These are phyloP conservation scores for Geotrichum candidum DNA, from an alignment of 1,139 yeast genomes.

Conservation along the genomic window DNA sequence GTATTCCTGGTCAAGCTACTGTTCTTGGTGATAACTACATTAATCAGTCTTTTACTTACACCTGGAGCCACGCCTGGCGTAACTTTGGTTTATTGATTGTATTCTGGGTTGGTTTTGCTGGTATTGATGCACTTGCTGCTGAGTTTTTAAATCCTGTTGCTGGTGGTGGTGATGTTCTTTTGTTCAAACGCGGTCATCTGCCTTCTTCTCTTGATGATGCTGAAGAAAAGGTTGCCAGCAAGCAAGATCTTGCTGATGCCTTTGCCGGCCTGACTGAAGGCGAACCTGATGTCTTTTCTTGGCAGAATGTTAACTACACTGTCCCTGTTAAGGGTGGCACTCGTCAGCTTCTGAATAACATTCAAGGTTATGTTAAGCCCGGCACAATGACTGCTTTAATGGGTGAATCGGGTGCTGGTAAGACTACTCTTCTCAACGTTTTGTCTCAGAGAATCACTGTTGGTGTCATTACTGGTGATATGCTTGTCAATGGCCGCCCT, in stretches of 20 bases:
- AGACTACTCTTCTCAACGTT: constrained; percentile 55
- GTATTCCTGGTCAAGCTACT: constrained; percentile 41
- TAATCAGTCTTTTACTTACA: constrained; percentile 31
- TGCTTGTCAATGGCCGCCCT: constrained; percentile 54
- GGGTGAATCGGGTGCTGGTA: constrained; percentile 72
- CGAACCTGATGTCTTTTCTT: constrained; percentile 42
- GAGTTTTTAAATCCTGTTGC: constrained; percentile 48
- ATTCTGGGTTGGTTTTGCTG: constrained; percentile 47
- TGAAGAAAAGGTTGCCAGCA: constrained; percentile 37
- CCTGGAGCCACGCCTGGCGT: constrained; percentile 57
- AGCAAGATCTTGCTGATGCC: constrained; percentile 39
- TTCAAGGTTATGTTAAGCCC: constrained; percentile 62
- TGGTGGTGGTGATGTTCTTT: constrained; percentile 54
- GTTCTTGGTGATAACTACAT: constrained; percentile 50
- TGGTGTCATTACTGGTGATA: constrained; percentile 60
- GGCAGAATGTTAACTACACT: constrained; percentile 49
- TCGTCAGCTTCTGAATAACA: constrained; percentile 46
- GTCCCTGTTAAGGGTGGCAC: constrained; percentile 47
- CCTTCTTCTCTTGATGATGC: constrained; percentile 39
- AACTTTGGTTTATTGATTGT: constrained; percentile 57
- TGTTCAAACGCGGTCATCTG: constrained; percentile 51
- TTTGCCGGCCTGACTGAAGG: constrained; percentile 29
- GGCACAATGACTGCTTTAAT: constrained; percentile 58
- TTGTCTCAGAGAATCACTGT: constrained; percentile 53
- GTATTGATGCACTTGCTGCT: constrained; percentile 43